Percentiles rank a stretch among this genome's conserved stretches.
Evolutionary conservation across 2,329 filamentous ascomycete species (phyloP).

Genomic region (Anisogramma anomala): DNA sequence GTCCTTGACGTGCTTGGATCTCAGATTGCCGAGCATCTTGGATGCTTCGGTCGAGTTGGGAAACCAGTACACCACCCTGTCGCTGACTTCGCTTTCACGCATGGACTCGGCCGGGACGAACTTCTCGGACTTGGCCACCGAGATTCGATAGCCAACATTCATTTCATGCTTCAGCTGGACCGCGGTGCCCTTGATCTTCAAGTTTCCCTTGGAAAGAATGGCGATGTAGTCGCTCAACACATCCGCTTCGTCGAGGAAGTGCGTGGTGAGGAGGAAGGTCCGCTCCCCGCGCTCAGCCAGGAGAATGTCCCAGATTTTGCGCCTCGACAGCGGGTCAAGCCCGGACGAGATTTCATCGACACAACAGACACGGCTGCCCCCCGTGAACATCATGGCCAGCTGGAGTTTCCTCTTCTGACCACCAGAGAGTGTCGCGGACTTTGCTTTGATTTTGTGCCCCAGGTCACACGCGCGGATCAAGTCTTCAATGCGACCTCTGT

Average conservation of each 20-base stretch:
- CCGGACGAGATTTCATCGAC: conserved; percentile 87
- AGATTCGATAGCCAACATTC: conserved; percentile 75
- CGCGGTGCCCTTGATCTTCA: conserved; percentile 74
- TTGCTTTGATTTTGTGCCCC: conserved; percentile 57
- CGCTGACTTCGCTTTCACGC: neutral
- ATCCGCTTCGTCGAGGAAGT: conserved; percentile 90
- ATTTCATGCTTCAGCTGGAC: conserved; percentile 73
- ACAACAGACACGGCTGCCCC: conserved; percentile 77
- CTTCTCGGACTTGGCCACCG: conserved; percentile 35
- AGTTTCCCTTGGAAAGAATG: conserved; percentile 71
- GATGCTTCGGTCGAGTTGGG: conserved; percentile 59
- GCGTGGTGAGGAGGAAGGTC: conserved; percentile 80
- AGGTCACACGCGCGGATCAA: conserved; percentile 66
- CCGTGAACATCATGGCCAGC: conserved; percentile 89
- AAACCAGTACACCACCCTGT: conserved; percentile 58
- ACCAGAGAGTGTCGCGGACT: conserved; percentile 69
- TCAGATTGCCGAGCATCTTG: conserved; percentile 56
- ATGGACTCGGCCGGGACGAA: conserved; percentile 2
- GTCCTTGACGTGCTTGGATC: conserved; percentile 54
- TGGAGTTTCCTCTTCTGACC: conserved; percentile 90
- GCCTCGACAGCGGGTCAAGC: conserved; percentile 71
- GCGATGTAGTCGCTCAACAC: conserved; percentile 80
- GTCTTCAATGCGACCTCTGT: conserved; percentile 45
- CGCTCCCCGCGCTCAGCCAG: conserved; percentile 69
- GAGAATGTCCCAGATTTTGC: conserved; percentile 92